Evolutionary conservation across 2,329 filamentous ascomycete genomes (phyloP), one percentile per base, ranked within the genome.

Genomic region (Fusarium secorum): DNA sequence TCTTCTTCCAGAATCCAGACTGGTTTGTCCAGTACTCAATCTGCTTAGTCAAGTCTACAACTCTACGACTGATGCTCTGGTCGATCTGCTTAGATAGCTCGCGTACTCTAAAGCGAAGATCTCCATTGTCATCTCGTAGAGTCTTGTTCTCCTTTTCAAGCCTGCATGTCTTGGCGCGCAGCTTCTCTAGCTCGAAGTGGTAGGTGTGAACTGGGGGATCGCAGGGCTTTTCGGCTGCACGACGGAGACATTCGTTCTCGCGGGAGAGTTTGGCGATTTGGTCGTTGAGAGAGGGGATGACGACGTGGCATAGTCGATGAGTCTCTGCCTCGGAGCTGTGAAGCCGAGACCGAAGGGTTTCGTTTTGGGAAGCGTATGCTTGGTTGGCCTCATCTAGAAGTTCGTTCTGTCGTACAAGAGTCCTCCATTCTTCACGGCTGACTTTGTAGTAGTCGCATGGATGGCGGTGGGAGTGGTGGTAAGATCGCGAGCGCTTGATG

Each of bases 241-340:
- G 78, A 17, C 82, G 79, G 9, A 85, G 78, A 11, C 78, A 75
- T 20, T 78, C 75, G 68, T 84, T 84, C 35, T 85, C 82, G 20
- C 77, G 77, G 5, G 74, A 68, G 8, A 85, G 79, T 14, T 75
- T 68, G 36, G 73, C 74, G 57, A 83, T 76, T 62, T 82, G 78
- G n/a, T 74, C 75, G 64, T 82, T 77, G 4, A 85, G 78, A 42
- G 81, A 73, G 2, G 80, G 79, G 10, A 82, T 71, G 62, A 79
- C 75, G 64, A 76, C 74, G 28, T 77, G 74, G 30, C 70, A 61
- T 9, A 82, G 74, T 28, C 79, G 77, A 38, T 80, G 78, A 30
- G 76, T 73, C 36, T 84, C 82, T 32, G 75, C 74, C 48, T 83
- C 77, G 26, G 79, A 76, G 7, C 74, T 70, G 20, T 79, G 75